Conservation (phyloP, 176 grass and related monocot species). For the Lolium multiflorum region DNA sequence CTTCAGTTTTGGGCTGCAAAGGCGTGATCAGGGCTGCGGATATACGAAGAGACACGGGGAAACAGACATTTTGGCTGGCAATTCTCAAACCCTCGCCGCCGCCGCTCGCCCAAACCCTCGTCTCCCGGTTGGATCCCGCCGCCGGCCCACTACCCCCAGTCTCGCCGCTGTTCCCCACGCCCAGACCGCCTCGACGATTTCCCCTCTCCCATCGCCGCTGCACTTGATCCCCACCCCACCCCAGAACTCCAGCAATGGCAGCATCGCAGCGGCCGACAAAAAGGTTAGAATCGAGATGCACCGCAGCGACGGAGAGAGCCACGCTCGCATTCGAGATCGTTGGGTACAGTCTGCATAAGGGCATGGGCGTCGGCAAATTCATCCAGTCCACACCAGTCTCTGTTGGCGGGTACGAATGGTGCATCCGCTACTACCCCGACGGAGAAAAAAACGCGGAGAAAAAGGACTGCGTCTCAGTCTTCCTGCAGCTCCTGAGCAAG, state of each 20-base stretch:
- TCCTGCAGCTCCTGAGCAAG: not conserved
- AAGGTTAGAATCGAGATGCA: not conserved
- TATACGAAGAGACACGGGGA: not conserved
- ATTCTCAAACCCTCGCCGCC: not conserved
- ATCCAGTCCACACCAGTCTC: not conserved
- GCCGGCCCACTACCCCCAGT: not conserved
- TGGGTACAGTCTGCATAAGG: not conserved
- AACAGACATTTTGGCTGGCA: not conserved
- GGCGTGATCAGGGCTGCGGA: too few species aligned
- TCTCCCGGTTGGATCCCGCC: not conserved
- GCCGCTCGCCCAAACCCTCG: not conserved
- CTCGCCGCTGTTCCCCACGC: not conserved
- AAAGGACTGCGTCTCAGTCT: not conserved
- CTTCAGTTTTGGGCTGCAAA: too few species aligned
- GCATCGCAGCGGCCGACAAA: constrained; percentile 6
- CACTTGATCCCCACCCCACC: not conserved
- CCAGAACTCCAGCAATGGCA: not conserved
- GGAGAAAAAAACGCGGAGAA: not conserved
- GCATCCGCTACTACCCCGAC: constrained; percentile 17
- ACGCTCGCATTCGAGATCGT: constrained; percentile 6
- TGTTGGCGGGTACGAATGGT: not conserved
- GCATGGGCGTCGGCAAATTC: not conserved
- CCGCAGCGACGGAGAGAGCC: not conserved
- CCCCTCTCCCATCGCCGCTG: not conserved
- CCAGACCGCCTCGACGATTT: not conserved